A percentile compares a stretch with the other conserved stretches of the same genome.
phyloP scores from a whole-genome alignment of 2,329 filamentous ascomycete genomes.

The Exophiala aquamarina region DNA sequence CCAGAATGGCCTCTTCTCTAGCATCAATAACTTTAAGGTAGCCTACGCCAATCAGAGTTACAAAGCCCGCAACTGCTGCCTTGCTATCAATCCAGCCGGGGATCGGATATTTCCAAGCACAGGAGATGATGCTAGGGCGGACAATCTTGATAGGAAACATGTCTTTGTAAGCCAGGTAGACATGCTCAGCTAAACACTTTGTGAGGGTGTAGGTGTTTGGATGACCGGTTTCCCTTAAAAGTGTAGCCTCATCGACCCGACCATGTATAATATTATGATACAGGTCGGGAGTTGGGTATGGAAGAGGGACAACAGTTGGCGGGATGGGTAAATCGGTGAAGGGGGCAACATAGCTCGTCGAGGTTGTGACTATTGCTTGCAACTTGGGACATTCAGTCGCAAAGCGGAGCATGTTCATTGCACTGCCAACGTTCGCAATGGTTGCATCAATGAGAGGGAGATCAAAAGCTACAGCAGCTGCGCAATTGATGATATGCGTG shows the following conservation, averaged over 20 bases:
- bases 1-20: not conserved
- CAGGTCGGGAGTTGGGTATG: not conserved
- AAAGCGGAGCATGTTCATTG: conserved; percentile 3
- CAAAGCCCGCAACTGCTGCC: conserved; percentile 8
- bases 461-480: conserved; percentile 8
- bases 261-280: conserved; percentile 1
- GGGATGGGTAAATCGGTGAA: not conserved
- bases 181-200: conserved; percentile 12
- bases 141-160: conserved; percentile 1
- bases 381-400: conserved; percentile 3
- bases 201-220: conserved; percentile 15
- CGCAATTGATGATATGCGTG: conserved; percentile 14
- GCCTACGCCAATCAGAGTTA: conserved; percentile 5
- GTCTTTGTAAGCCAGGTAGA: not conserved
- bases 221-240: not conserved
- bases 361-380: conserved; percentile 2
- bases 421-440: conserved; percentile 7
- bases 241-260: not conserved
- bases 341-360: conserved; percentile 9
- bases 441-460: conserved; percentile 6
- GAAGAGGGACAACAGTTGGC: conserved; percentile 1
- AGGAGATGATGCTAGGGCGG: conserved; percentile 13
- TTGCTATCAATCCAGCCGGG: conserved; percentile 11
- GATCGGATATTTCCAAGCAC: conserved; percentile 6
- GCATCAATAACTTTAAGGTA: conserved; percentile 6